A percentile compares a stretch with the other conserved stretches of the same genome.
Evolutionary conservation across 1,139 yeast species (phyloP).

Genomic region (Yamadazyma trypodendri): DNA sequence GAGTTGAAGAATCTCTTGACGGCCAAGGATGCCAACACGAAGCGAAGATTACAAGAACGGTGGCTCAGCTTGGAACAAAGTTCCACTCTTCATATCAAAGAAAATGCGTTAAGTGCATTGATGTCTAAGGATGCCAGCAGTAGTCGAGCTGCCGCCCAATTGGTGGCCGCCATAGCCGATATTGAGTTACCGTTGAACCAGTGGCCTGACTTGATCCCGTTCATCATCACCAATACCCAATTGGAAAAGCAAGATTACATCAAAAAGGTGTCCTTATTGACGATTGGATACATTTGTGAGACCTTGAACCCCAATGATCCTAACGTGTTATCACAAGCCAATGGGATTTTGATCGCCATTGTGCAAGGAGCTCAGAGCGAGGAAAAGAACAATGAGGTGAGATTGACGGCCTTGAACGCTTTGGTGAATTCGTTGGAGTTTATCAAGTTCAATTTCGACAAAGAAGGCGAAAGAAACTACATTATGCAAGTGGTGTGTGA

Average conservation of each 20-base stretch:
- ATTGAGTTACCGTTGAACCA: conserved; percentile 85
- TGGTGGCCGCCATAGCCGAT: conserved; percentile 94
- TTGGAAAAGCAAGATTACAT: conserved; percentile 73
- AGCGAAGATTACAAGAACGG: conserved; percentile 53
- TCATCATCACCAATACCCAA: conserved; percentile 82
- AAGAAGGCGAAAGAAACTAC: conserved; percentile 93
- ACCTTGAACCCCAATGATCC: conserved; percentile 85
- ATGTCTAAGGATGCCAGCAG: conserved; percentile 71
- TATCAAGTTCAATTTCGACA: conserved; percentile 81
- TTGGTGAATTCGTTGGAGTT: conserved; percentile 89
- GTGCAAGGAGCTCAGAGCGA: conserved; percentile 91
- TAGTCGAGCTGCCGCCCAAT: conserved; percentile 87
- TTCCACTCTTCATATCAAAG: conserved; percentile 65
- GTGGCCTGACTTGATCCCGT: conserved; percentile 85
- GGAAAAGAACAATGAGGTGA: conserved; percentile 72
- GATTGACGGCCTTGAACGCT: conserved; percentile 90
- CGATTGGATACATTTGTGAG: conserved; percentile 96
- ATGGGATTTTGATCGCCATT: conserved; percentile 90
- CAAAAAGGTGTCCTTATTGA: conserved; percentile 80
- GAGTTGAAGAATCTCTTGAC: conserved; percentile 84
- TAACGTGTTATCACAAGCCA: conserved; percentile 78
- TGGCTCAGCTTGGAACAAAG: conserved; percentile 60
- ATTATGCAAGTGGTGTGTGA: conserved; percentile 99
- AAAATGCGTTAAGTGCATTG: conserved; percentile 62
- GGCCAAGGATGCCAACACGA: conserved; percentile 63